These are phyloP conservation scores for Hippophae gyantsensis DNA, from an alignment of 306 rosid genomes.

Conservation along the genomic window DNA sequence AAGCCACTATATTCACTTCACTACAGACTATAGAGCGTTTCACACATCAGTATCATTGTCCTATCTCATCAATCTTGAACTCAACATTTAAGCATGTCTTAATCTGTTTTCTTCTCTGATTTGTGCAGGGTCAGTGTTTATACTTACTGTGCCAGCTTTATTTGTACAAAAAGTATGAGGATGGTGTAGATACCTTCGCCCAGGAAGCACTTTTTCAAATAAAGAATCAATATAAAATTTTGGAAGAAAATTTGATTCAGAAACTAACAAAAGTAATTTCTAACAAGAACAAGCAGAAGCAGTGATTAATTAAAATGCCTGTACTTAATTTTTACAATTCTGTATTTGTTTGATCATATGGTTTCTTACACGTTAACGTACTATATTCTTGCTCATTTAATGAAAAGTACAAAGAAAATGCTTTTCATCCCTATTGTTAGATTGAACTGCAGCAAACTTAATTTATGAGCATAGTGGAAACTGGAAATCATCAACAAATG, in stretches of 20 bases:
- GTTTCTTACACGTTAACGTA: too few relatives aligned
- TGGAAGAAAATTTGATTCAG: conserved; percentile 24
- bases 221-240: conserved; percentile 18
- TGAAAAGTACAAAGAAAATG: too few relatives aligned
- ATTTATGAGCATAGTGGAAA: too few relatives aligned
- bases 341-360: neutral
- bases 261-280: conserved; percentile 11
- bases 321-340: neutral
- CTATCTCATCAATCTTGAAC: neutral
- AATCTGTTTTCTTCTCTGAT: conserved; percentile 9
- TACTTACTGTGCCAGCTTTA: conserved; percentile 34
- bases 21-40: too few relatives aligned
- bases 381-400: too few relatives aligned
- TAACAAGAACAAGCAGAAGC: conserved; percentile 7
- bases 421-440: too few relatives aligned
- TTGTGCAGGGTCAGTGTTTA: conserved; percentile 30
- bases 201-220: conserved; percentile 26
- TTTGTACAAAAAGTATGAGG: conserved; percentile 41
- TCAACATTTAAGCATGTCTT: neutral
- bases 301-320: conserved; percentile 1
- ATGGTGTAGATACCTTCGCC: conserved; percentile 31
- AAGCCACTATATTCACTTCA: too few relatives aligned
- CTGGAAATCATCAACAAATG: too few relatives aligned
- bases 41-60: too few relatives aligned
- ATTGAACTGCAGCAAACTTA: too few relatives aligned